A percentile compares a stretch with the other conserved stretches of the same genome.
Evolutionary conservation across 352 stramenopile species (phyloP).

Genomic region (Phytophthora melonis): DNA sequence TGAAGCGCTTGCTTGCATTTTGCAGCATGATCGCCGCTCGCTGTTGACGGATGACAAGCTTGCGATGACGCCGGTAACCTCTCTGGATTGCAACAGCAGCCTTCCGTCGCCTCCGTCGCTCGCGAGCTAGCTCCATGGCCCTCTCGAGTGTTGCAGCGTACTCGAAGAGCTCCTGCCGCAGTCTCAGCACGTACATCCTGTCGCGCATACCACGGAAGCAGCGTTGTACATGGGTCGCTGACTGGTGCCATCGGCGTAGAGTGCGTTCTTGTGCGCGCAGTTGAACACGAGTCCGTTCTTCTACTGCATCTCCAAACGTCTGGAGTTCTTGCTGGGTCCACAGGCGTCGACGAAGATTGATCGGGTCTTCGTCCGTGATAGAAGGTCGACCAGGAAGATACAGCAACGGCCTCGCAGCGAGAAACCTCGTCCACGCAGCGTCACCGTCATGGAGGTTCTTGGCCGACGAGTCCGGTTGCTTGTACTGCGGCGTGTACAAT

Average conservation of each 20-base stretch:
- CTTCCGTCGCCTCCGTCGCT: conserved; percentile 30
- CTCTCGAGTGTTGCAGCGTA: conserved; percentile 33
- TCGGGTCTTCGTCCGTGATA: conserved; percentile 50
- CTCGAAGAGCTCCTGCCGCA: conserved; percentile 39
- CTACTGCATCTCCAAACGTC: conserved; percentile 49
- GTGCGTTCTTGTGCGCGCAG: conserved; percentile 48
- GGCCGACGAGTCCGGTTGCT: conserved; percentile 14
- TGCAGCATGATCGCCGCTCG: conserved; percentile 46
- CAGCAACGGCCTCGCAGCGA: conserved; percentile 39
- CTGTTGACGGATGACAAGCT: conserved; percentile 29
- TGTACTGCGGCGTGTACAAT: conserved; percentile 54
- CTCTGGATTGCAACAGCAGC: conserved; percentile 50
- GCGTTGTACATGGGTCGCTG: conserved; percentile 52
- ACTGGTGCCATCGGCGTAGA: conserved; percentile 48
- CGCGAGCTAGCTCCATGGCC: conserved; percentile 30
- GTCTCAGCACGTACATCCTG: conserved; percentile 42
- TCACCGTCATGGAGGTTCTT: conserved; percentile 33
- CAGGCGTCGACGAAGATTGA: conserved; percentile 44
- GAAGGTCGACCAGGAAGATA: conserved; percentile 60
- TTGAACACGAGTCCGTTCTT: conserved; percentile 43
- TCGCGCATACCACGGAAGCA: conserved; percentile 46
- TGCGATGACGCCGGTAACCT: conserved; percentile 39
- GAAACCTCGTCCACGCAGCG: conserved; percentile 47
- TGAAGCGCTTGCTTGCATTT: conserved; percentile 33
- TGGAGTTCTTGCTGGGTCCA: conserved; percentile 60